Evolutionary conservation across 2,329 filamentous ascomycete species (phyloP).

Genomic region (Fusarium newnesense): DNA sequence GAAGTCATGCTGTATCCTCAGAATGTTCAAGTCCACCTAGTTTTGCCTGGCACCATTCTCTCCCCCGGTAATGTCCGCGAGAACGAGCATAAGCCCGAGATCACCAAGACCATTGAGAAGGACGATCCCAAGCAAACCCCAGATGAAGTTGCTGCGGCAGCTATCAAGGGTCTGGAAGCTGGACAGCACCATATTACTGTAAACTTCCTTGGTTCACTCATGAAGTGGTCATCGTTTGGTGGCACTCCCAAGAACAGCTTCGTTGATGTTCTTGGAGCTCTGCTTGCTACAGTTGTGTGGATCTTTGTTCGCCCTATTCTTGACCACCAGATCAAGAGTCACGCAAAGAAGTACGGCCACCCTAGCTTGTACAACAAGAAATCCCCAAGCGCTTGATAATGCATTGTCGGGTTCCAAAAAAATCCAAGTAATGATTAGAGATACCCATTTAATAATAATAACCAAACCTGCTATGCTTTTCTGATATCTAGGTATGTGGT

Average conservation of each 20-base stretch:
- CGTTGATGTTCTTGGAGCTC: slow-evolving; percentile 66
- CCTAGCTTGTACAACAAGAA: slow-evolving; percentile 59
- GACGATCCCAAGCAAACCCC: slow-evolving; percentile 83
- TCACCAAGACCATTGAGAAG: slow-evolving; percentile 83
- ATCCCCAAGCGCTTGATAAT: slow-evolving; percentile 11
- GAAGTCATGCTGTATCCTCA: slow-evolving; percentile 90
- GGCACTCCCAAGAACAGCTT: slow-evolving; percentile 68
- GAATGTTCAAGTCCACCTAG: slow-evolving; percentile 81
- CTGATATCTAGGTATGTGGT: slow-evolving; percentile 22
- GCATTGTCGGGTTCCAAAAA: neutral
- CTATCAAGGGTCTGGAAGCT: slow-evolving; percentile 79
- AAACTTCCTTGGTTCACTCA: slow-evolving; percentile 74
- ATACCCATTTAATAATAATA: slow-evolving; percentile 37
- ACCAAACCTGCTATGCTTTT: slow-evolving; percentile 3
- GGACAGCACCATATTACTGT: slow-evolving; percentile 85
- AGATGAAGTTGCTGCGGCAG: slow-evolving; percentile 76
- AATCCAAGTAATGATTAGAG: slow-evolving; percentile 1
- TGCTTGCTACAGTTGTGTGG: slow-evolving; percentile 65
- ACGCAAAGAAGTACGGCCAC: slow-evolving; percentile 67
- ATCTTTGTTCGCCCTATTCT: slow-evolving; percentile 67
- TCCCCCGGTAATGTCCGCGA: slow-evolving; percentile 80
- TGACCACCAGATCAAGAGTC: slow-evolving; percentile 66
- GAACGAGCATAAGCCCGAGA: slow-evolving; percentile 79
- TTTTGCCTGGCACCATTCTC: slow-evolving; percentile 86
- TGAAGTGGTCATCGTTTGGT: slow-evolving; percentile 72